Base-by-base conservation (phyloP, 768 basidiomycete species). In the Kwoniella sp. region DNA sequence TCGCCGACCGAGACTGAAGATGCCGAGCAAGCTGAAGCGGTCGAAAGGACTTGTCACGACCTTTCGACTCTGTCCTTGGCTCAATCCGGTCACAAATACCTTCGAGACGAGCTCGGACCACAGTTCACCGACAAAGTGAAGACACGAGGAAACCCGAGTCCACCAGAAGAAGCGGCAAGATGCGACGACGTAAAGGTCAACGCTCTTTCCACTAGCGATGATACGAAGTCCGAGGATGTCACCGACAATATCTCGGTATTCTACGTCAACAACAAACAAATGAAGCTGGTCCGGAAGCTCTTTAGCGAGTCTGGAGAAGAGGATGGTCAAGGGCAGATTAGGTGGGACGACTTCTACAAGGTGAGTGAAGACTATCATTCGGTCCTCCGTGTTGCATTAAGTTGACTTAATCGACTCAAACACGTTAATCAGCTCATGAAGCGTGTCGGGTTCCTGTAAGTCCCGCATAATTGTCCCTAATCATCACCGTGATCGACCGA, bases 231-330 rank as follows among this genome's bases (percentile, higher is more conserved):
- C 29, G 13, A 55, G 31, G 9, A 20, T n/a, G 29, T 31, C 12
- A 55, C n/a, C 4, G 54, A 22, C 20, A 58, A 5, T 17, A 5
- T 8, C 37, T 11, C 38, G 17, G 56, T 22, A 61, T 37, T 52
- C 31, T 20, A 37, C 5, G 59, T 61, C 13, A 53, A 13, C 2
- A 41, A 23, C 23, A 12, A 47, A 13, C 59, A 51, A 22, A 50
- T 61, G 48, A 38, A 31, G 37, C 31, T 61, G n/a, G 59, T 61
- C 51, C 38, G 23, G 15, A 61, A 38, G 50, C 48, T 61, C 3
- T 61, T 61, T 30, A 61, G 48, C 25, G 50, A 12, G 31, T 5
- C 59, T 4, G 48, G 23, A 38, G 59, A 51, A 23, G 30, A 34
- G 2, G 59, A 61, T 4, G 23, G 48, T 13, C 50, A 53, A 25